Percentiles rank a stretch among this genome's conserved stretches.
phyloP scores from a whole-genome alignment of 2,329 filamentous ascomycete genomes.

The Elsinoe arachidis region DNA sequence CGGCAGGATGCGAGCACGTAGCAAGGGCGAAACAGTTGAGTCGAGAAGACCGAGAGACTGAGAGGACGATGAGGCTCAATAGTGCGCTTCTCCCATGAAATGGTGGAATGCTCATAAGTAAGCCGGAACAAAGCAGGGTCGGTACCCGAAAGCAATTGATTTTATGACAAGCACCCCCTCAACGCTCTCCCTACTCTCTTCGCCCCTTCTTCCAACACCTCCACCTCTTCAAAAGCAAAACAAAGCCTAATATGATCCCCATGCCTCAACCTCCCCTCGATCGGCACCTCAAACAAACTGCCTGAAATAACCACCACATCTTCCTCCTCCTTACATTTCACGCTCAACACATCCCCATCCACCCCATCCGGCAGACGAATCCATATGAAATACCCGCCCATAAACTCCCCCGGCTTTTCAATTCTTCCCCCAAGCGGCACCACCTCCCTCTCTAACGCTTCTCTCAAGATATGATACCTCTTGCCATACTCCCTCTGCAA shows the following conservation, averaged over 20 bases:
- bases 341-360: constrained; percentile 47
- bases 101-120: too few relatives aligned
- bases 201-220: constrained; percentile 58
- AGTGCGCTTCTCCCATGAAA: too few relatives aligned
- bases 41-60: too few relatives aligned
- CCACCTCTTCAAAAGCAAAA: constrained; percentile 64
- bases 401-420: constrained; percentile 40
- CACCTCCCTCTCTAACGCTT: constrained; percentile 52
- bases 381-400: constrained; percentile 85
- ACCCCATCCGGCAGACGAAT: constrained; percentile 51
- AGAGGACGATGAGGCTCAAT: too few relatives aligned
- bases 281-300: constrained; percentile 54
- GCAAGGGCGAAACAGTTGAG: too few relatives aligned
- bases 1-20: too few relatives aligned
- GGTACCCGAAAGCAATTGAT: neutral
- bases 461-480: constrained; percentile 48
- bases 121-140: too few relatives aligned
- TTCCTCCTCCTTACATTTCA: constrained; percentile 52
- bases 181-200: neutral
- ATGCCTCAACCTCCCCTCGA: constrained; percentile 45
- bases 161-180: neutral
- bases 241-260: constrained; percentile 55
- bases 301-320: constrained; percentile 61
- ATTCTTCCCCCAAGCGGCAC: constrained; percentile 52
- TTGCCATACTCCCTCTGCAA: constrained; percentile 49